Conservation (phyloP, 78 protist genomes). For the Blattamonas nauphoetae region DNA sequence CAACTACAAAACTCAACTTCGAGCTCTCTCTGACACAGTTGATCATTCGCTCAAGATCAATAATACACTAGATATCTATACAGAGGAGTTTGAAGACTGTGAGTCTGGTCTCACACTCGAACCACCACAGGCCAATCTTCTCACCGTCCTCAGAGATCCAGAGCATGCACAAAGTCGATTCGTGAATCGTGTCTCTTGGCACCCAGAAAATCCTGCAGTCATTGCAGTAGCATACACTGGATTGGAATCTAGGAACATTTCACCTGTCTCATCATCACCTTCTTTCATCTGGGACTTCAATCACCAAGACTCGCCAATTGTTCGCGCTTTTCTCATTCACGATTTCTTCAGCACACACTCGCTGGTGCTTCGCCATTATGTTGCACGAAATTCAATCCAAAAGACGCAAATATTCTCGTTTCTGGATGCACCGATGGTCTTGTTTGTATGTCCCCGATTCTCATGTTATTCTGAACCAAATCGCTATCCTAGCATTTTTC, state of each 20-base stretch:
- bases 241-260: slow-evolving; percentile 36
- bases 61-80: too few relatives aligned
- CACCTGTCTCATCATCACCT: neutral
- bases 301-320: neutral
- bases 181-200: slow-evolving; percentile 48
- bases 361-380: slow-evolving; percentile 40
- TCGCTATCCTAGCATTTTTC: slow-evolving; percentile 35
- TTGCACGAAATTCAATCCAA: slow-evolving; percentile 57
- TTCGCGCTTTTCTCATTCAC: too few relatives aligned
- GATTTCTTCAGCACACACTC: neutral
- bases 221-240: slow-evolving; percentile 59
- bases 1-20: too few relatives aligned
- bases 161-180: slow-evolving; percentile 16
- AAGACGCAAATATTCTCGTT: slow-evolving; percentile 53
- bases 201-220: slow-evolving; percentile 43
- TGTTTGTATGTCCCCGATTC: neutral
- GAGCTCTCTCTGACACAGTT: too few relatives aligned
- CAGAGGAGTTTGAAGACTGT: too few relatives aligned
- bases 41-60: too few relatives aligned
- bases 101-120: too few relatives aligned
- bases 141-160: slow-evolving; percentile 5
- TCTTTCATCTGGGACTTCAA: neutral
- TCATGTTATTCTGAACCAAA: neutral
- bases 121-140: too few relatives aligned
- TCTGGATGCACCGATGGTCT: slow-evolving; percentile 70